Evolutionary conservation across 495 filamentous ascomycete species (phyloP).

Genomic region (Hyphodiscus hymeniophilus): DNA sequence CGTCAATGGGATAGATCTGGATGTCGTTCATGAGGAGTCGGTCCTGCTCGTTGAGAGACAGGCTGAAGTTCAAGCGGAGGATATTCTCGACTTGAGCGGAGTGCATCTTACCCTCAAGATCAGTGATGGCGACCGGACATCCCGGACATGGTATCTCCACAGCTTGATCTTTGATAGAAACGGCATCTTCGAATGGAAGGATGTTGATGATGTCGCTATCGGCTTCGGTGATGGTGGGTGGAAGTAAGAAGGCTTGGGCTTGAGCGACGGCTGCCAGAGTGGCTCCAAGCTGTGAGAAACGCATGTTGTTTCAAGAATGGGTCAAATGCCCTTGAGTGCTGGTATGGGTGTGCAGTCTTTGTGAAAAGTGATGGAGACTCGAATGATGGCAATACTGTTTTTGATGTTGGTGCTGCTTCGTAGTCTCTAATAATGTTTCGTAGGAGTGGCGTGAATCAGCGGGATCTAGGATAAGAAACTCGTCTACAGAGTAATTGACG

Average conservation of each 20-base stretch:
- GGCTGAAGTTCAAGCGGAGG: slow-evolving; percentile 17
- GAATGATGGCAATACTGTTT: not conserved
- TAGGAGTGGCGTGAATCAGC: too few species aligned
- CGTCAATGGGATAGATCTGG: slow-evolving; percentile 20
- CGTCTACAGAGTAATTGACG: too few species aligned
- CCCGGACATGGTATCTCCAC: slow-evolving; percentile 18
- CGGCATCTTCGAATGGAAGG: slow-evolving; percentile 16
- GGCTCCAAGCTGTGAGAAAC: slow-evolving; percentile 13
- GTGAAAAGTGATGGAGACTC: not conserved
- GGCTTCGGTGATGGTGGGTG: slow-evolving; percentile 14
- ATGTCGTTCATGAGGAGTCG: slow-evolving; percentile 17
- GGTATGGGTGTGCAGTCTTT: not conserved
- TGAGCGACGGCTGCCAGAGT: slow-evolving; percentile 6
- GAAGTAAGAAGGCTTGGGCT: slow-evolving; percentile 20
- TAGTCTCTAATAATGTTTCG: slow-evolving; percentile 1
- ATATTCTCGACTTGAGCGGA: slow-evolving; percentile 12
- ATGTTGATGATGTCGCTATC: slow-evolving; percentile 16
- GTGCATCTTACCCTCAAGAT: slow-evolving; percentile 10
- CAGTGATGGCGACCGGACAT: slow-evolving; percentile 14
- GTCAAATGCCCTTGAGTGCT: not conserved
- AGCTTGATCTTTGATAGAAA: slow-evolving; percentile 2
- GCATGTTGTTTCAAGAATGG: slow-evolving; percentile 11
- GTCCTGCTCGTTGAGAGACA: slow-evolving; percentile 14
- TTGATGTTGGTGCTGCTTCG: not conserved
- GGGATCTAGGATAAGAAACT: too few species aligned